A percentile compares a stretch with the other conserved stretches of the same genome.
Evolutionary conservation across 2,329 filamentous ascomycete genomes (phyloP).

Genomic region (Macrophomina pseudophaseolina): DNA sequence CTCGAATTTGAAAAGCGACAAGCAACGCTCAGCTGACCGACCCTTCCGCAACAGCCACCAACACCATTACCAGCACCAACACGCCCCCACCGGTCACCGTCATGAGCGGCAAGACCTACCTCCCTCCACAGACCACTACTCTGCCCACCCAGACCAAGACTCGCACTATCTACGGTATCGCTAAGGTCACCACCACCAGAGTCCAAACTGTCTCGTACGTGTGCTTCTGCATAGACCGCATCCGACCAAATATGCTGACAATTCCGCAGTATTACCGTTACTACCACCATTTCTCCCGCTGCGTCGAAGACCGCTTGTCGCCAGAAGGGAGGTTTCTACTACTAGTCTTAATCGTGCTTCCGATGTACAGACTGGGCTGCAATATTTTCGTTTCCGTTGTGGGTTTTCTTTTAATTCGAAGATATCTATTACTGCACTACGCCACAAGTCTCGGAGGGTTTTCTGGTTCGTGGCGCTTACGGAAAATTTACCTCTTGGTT

Average conservation of each 20-base stretch:
- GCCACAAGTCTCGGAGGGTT: neutral
- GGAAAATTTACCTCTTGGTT: neutral
- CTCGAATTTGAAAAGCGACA: too few relatives aligned
- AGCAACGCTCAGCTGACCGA: slow-evolving; percentile 1
- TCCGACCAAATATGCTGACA: slow-evolving; percentile 15
- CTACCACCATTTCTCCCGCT: slow-evolving; percentile 33
- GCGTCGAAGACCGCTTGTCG: slow-evolving; percentile 32
- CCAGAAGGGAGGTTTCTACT: slow-evolving; percentile 31
- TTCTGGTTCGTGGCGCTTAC: neutral
- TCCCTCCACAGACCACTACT: slow-evolving; percentile 34
- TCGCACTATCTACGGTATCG: slow-evolving; percentile 32
- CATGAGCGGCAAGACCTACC: slow-evolving; percentile 31
- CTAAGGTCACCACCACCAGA: slow-evolving; percentile 31
- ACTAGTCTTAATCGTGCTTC: slow-evolving; percentile 8
- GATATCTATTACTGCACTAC: neutral
- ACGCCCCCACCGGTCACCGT: slow-evolving; percentile 36
- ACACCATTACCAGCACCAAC: slow-evolving; percentile 29
- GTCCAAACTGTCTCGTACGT: slow-evolving; percentile 32
- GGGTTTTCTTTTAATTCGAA: neutral
- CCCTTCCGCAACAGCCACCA: slow-evolving; percentile 25
- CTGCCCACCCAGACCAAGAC: slow-evolving; percentile 36
- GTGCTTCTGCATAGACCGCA: neutral
- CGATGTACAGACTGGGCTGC: neutral
- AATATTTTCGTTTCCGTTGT: neutral
- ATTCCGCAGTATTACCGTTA: slow-evolving; percentile 32